These are phyloP conservation scores for Ophiocordyceps camponoti-floridani DNA, from an alignment of 2,329 filamentous ascomycete species.

Conservation along the genomic window DNA sequence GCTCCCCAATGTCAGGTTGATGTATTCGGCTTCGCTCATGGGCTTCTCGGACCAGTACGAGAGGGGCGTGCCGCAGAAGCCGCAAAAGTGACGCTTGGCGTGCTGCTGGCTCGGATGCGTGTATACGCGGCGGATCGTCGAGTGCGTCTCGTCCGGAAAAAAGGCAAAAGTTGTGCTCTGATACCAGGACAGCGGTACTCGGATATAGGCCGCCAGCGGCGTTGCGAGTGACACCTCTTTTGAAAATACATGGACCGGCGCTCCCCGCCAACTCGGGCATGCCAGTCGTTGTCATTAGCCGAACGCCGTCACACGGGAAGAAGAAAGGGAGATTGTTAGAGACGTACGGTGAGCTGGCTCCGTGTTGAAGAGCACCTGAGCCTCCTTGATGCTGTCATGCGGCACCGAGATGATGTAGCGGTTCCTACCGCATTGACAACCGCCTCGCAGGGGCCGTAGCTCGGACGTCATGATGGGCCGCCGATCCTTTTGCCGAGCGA, in stretches of 20 bases:
- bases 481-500: background rate
- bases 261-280: background rate
- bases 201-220: slow-evolving; percentile 64
- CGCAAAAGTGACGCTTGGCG: slow-evolving; percentile 67
- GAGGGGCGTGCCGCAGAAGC: slow-evolving; percentile 76
- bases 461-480: slow-evolving; percentile 21
- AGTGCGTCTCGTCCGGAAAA: slow-evolving; percentile 59
- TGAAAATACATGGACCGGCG: background rate
- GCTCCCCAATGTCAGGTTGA: slow-evolving; percentile 68
- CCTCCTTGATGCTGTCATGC: slow-evolving; percentile 30
- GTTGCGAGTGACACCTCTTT: slow-evolving; percentile 48
- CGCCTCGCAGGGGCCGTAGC: slow-evolving; percentile 45
- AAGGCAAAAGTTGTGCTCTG: slow-evolving; percentile 57
- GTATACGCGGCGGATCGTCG: slow-evolving; percentile 49
- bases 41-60: slow-evolving; percentile 70
- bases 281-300: background rate
- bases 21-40: slow-evolving; percentile 52
- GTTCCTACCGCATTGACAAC: slow-evolving; percentile 75
- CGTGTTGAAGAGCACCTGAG: slow-evolving; percentile 60
- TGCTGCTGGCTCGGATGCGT: slow-evolving; percentile 37
- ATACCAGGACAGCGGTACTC: slow-evolving; percentile 68
- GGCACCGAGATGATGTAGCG: slow-evolving; percentile 62
- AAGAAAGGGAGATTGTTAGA: background rate
- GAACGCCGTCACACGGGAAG: no score
- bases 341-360: slow-evolving; percentile 53